phyloP scores from a whole-genome alignment of 202 grass and related monocot species.

The Brachypodium distachyon region DNA sequence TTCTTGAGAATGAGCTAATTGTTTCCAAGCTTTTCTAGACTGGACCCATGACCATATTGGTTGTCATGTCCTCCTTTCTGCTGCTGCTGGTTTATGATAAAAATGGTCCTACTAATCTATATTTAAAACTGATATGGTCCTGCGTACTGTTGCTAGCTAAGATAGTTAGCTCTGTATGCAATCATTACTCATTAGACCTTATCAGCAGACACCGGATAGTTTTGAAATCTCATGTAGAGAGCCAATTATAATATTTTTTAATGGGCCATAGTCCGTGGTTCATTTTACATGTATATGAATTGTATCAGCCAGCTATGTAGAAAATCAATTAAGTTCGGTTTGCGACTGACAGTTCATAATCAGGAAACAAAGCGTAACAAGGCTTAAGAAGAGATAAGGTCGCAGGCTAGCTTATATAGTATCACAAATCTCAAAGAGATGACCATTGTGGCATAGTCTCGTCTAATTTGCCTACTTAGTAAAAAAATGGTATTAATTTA shows the following conservation, averaged over 20 bases:
- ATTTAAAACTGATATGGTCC: neutral
- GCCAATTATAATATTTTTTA: neutral
- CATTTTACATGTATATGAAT: neutral
- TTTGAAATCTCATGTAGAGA: neutral
- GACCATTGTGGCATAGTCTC: neutral
- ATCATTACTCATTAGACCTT: neutral
- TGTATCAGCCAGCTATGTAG: neutral
- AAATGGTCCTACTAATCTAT: neutral
- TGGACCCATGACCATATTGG: slow-evolving; percentile 15
- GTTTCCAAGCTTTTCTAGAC: slow-evolving; percentile 10
- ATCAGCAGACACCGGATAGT: neutral
- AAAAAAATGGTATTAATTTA: too few relatives aligned
- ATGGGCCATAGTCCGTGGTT: too few relatives aligned
- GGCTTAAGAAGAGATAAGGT: neutral
- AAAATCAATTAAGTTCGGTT: neutral
- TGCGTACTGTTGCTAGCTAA: neutral
- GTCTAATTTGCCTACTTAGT: too few relatives aligned
- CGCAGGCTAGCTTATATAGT: neutral
- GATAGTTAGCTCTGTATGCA: neutral
- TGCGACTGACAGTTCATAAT: neutral
- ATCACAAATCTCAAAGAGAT: neutral
- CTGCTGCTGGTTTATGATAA: neutral
- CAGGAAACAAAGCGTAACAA: neutral
- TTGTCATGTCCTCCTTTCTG: slow-evolving; percentile 18
- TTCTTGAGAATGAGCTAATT: neutral